Base-by-base conservation (phyloP, 192 early-diverging fungal species). In the Coemansia sp. region DNA sequence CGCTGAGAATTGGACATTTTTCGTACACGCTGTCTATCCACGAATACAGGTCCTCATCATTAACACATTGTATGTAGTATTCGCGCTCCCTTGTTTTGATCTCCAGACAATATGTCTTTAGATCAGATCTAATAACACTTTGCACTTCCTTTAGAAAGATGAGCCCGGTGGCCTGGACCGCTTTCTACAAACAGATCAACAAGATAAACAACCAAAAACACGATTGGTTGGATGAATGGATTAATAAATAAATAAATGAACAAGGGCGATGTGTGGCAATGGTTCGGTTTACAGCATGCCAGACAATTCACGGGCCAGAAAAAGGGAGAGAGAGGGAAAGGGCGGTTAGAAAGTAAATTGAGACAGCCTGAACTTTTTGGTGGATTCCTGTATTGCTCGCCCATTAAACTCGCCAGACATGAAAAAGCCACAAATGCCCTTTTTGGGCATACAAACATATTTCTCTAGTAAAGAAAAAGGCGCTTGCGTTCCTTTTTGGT, bases 1-100 rank as follows among this genome's bases (percentile, higher is more conserved):
- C 73, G 67, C 77, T 79, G 46, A 80, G 71, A 47, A 79, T 55
- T 45, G 79, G 77, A 54, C 78, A 82, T 57, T 76, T 79, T 62
- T 91, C 91, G 82, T 98, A 98, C 75, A 99, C 93, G 72, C 94
- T 92, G 71, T 99, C 96, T 88, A 98, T 94, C 98, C 98, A 99
- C 51, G 90, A 90, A 76, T 99, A 99, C 37, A 99, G 84, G 73
- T 99, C 96, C 73, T 96, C 93, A 76, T 99, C 98, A 71, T 88
- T 94, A 73, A 91, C 93, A 75, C 94, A 96, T 10, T 94, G 88
- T 37, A 99, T 82, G 74, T 89, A 96, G 76, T 94, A 98, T 46
- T 90, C 92, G 83, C 94, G 92, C 45, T 97, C 95, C 79, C 93
- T 95, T 42, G 95, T 95, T 42, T 88, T 87, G 56, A 99, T 87